Percentiles rank a stretch among this genome's conserved stretches.
Evolutionary conservation across 2,329 filamentous ascomycete genomes (phyloP).

Genomic region (Neurospora crassa): DNA sequence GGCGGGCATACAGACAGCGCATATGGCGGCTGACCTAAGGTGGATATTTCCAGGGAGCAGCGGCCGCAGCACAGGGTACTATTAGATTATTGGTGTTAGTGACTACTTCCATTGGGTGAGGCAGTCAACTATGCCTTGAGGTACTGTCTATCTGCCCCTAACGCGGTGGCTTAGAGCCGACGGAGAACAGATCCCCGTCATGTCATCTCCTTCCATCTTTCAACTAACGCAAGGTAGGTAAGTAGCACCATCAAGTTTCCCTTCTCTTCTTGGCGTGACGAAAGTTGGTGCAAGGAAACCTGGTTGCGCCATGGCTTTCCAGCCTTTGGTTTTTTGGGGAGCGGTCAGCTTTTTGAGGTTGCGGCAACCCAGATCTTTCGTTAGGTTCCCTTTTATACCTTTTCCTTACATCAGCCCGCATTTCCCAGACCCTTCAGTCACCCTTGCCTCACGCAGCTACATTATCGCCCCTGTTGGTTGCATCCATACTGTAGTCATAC

Average conservation of each 20-base stretch:
- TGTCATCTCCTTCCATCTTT: neutral
- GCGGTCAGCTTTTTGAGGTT: neutral
- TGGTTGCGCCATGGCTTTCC: neutral
- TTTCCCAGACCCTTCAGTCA: neutral
- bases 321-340: neutral
- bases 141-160: neutral
- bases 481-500: neutral
- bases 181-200: neutral
- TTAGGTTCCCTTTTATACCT: neutral
- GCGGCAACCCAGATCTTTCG: neutral
- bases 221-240: neutral
- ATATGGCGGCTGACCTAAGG: neutral
- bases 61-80: neutral
- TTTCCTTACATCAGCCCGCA: neutral
- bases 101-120: neutral
- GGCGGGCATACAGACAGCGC: neutral
- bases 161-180: neutral
- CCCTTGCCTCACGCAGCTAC: neutral
- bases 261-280: neutral
- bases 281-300: neutral
- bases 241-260: neutral
- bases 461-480: neutral
- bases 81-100: neutral
- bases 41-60: neutral
- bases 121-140: accelerated